Percentiles rank a stretch among this genome's conserved stretches.
Conservation (phyloP, 2,329 filamentous ascomycete species). For the Magnaporthales sp. region DNA sequence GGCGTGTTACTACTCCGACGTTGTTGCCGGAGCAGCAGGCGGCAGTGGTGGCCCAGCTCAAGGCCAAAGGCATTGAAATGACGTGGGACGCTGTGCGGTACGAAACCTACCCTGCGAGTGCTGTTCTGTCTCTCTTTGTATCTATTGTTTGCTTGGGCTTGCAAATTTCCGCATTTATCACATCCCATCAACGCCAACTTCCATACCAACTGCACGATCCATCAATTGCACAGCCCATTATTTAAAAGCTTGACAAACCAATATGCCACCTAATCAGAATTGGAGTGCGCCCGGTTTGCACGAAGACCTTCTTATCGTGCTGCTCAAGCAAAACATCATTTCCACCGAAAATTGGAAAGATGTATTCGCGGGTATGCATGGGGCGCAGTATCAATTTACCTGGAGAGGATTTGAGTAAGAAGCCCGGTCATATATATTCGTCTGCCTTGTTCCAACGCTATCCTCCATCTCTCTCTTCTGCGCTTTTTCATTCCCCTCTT, state of each 20-base stretch:
- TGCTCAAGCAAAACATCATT: constrained; percentile 28
- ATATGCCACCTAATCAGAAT: constrained; percentile 13
- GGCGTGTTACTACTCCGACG: constrained; percentile 2
- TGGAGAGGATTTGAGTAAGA: constrained; percentile 17
- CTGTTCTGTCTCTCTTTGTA: neutral
- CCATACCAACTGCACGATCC: neutral
- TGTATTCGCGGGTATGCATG: constrained; percentile 15
- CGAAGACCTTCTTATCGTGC: constrained; percentile 31
- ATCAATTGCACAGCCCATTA: neutral
- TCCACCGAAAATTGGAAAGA: constrained; percentile 18
- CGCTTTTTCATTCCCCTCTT: neutral
- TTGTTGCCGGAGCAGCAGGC: constrained; percentile 10
- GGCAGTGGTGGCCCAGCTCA: constrained; percentile 10
- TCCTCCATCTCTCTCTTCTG: neutral
- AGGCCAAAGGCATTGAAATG: constrained; percentile 11
- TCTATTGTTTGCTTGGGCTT: neutral
- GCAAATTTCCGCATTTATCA: no score
- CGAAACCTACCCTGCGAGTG: neutral
- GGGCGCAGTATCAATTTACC: constrained; percentile 18
- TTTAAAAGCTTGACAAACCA: constrained; percentile 1
- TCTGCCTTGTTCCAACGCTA: neutral
- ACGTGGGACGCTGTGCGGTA: constrained; percentile 19
- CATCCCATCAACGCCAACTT: neutral
- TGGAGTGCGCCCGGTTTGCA: constrained; percentile 33
- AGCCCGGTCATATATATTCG: neutral